Conservation (phyloP, 2,329 filamentous ascomycete species). For the Aspergillus luchuensis region DNA sequence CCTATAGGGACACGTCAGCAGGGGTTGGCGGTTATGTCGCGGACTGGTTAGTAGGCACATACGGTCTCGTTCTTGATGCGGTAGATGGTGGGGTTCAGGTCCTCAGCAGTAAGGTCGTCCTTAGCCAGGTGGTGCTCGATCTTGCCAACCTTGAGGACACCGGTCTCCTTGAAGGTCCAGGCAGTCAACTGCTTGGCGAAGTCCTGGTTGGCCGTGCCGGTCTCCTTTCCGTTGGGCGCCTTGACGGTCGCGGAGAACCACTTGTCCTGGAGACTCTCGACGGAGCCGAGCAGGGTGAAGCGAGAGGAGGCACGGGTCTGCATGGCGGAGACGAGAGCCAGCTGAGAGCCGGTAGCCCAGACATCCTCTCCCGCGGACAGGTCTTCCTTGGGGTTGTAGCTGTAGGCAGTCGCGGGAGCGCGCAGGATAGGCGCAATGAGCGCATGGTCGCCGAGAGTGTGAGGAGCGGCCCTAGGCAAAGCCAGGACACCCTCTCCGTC, state of each 20-base stretch:
- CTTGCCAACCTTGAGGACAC: slow-evolving; percentile 80
- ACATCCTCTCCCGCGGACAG: slow-evolving; percentile 71
- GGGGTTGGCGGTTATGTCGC: not conserved
- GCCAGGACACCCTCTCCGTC: slow-evolving; percentile 69
- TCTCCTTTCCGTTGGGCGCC: slow-evolving; percentile 55
- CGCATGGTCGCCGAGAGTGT: slow-evolving; percentile 75
- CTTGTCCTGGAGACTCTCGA: slow-evolving; percentile 81
- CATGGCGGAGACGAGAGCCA: slow-evolving; percentile 79
- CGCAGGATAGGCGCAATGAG: slow-evolving; percentile 80
- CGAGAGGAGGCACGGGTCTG: slow-evolving; percentile 94
- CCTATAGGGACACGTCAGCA: slow-evolving; percentile 50
- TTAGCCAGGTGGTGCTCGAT: slow-evolving; percentile 72
- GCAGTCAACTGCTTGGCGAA: slow-evolving; percentile 83
- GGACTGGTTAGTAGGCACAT: slow-evolving; percentile 49
- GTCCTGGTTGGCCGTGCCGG: slow-evolving; percentile 74
- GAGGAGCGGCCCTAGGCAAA: slow-evolving; percentile 79
- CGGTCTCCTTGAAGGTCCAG: slow-evolving; percentile 96
- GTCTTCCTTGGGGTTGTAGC: slow-evolving; percentile 91
- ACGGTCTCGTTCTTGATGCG: slow-evolving; percentile 96
- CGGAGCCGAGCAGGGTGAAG: slow-evolving; percentile 79
- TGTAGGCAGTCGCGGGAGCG: slow-evolving; percentile 83
- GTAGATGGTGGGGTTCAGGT: slow-evolving; percentile 80
- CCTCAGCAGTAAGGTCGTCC: slow-evolving; percentile 51
- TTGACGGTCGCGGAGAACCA: slow-evolving; percentile 85
- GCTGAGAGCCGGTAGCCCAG: slow-evolving; percentile 80